These are phyloP conservation scores for Benincasa hispida DNA, from an alignment of 306 rosid species.

Conservation along the genomic window DNA sequence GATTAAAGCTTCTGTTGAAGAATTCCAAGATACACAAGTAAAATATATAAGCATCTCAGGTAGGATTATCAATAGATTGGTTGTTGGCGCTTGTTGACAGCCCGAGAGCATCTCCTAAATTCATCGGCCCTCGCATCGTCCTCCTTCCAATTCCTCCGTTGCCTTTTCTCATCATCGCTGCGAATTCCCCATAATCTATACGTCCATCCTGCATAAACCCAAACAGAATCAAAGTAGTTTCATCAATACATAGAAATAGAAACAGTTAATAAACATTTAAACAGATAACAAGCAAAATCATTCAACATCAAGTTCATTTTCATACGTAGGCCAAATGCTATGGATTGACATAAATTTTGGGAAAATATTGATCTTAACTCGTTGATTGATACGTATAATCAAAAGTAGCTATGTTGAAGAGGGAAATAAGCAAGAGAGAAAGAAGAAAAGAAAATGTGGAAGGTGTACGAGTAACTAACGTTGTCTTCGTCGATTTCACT, in stretches of 20 bases:
- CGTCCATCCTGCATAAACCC: conserved; percentile 24
- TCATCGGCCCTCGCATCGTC: conserved; percentile 29
- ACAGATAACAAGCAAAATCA: background rate
- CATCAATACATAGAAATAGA: background rate
- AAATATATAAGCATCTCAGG: background rate
- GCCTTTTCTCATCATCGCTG: conserved; percentile 46
- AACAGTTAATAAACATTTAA: background rate
- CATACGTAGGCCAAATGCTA: background rate
- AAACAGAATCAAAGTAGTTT: background rate
- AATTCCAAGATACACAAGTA: background rate
- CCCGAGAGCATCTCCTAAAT: conserved; percentile 31
- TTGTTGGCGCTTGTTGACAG: conserved; percentile 5
- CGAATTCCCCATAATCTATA: conserved; percentile 33
- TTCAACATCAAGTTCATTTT: background rate
- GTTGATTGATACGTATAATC: background rate
- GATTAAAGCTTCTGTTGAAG: background rate
- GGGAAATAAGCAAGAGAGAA: background rate
- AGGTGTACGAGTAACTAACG: conserved; percentile 3
- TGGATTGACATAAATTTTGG: background rate
- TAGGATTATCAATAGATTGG: conserved; percentile 5
- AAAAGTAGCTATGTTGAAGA: background rate
- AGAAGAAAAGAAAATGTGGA: background rate
- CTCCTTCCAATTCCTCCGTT: conserved; percentile 37
- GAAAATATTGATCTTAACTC: background rate
- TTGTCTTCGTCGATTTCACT: conserved; percentile 34